Evolutionary conservation across 371 early-diverging fungal species (phyloP).

Genomic region (Circinella minor): DNA sequence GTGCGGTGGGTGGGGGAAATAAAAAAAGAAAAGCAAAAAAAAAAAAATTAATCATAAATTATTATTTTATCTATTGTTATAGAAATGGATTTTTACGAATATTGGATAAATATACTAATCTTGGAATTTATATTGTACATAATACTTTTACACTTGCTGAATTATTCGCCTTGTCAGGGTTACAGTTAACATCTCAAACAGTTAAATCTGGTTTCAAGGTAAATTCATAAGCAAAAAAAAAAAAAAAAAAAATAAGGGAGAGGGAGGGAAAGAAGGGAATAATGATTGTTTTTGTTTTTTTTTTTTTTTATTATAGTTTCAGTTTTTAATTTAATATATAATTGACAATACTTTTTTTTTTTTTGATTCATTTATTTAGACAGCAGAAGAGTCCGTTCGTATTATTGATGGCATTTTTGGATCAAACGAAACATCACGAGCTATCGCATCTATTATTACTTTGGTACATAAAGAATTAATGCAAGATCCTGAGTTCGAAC

Average conservation of each 20-base stretch:
- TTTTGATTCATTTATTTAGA: slow-evolving; percentile 44
- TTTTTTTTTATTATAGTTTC: background rate
- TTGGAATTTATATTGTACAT: slow-evolving; percentile 72
- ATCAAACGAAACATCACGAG: slow-evolving; percentile 89
- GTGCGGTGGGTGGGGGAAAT: too few relatives aligned
- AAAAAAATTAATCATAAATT: too few relatives aligned
- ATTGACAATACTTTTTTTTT: too few relatives aligned
- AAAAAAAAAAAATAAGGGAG: background rate
- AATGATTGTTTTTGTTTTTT: too few relatives aligned
- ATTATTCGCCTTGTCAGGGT: slow-evolving; percentile 76
- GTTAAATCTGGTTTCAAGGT: slow-evolving; percentile 74
- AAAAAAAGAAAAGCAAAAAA: too few relatives aligned
- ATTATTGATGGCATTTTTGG: slow-evolving; percentile 92
- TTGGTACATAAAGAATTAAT: slow-evolving; percentile 76
- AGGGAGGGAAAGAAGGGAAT: background rate
- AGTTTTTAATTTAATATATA: slow-evolving; percentile 7
- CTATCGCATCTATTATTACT: slow-evolving; percentile 81
- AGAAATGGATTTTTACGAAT: slow-evolving; percentile 55
- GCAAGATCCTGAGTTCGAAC: slow-evolving; percentile 68
- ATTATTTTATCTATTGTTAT: background rate
- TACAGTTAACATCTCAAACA: slow-evolving; percentile 77
- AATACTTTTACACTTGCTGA: slow-evolving; percentile 81
- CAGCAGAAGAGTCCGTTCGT: slow-evolving; percentile 88
- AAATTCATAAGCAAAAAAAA: slow-evolving; percentile 12
- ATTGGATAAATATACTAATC: slow-evolving; percentile 71